Evolutionary conservation across 257 asterid species (phyloP), one percentile per base, ranked within the genome.

Genomic region (Knoxia roxburghii): DNA sequence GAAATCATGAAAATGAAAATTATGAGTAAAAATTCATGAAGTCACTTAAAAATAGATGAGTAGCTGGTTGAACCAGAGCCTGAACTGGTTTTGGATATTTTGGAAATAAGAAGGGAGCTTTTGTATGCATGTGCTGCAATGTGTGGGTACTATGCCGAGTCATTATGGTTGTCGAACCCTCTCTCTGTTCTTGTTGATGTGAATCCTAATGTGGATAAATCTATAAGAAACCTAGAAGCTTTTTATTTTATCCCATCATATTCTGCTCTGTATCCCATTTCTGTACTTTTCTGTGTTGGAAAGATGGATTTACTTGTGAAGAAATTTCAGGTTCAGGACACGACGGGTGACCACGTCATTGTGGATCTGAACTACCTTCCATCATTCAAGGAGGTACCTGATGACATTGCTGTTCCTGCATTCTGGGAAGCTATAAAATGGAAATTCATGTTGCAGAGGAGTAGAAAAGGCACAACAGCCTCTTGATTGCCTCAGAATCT

Each of bases 291-390:
- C 12, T 51, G n/a, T 27, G 18, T 69, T 27, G 30, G 60, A 56
- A 32, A 11, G 33, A n/a, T 26, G 40, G 53, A 23, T 69, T 30
- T 51, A 29, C 24, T 45, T 61, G 68, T 51, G 50, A 33, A 53
- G 48, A 48, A 76, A 67, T 50, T 29, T 40, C 89, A 90, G 99
- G 82, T 94, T 70, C 93, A 94, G 77, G 99, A 90, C 65, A 85
- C 82, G 64, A 85, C 87, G 0, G 96, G 97, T 18, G 99, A 90
- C 77, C 99, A 94, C 74, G 96, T 94, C 68, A 88, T 90, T 56
- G 96, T 94, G 67, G 99, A 88, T 76, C 82, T 94, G 73, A 94
- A 94, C 80, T 90, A 90, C 74, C 89, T 94, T 60, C 99, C 99
- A 64, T 94, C 99, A 6, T 88, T 94, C 84, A 94, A 90, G 78